phyloP scores from a whole-genome alignment of 2,329 filamentous ascomycete genomes.

The Penicillium sp. region DNA sequence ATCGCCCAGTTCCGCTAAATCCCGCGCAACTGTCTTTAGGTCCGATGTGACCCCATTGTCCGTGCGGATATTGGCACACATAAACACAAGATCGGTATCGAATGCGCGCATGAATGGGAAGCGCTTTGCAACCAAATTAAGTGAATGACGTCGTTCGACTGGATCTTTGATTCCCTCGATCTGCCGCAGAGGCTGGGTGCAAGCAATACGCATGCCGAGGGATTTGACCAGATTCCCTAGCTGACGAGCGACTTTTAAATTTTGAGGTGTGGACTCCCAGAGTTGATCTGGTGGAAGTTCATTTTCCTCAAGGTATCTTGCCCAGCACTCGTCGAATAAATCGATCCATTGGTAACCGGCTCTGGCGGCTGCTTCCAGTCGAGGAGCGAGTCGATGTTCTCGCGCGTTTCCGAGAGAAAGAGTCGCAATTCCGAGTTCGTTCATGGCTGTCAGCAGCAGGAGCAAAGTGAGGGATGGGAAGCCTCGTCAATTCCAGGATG shows the following conservation, averaged over 20 bases:
- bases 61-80: conserved; percentile 31
- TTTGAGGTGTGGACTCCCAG: conserved; percentile 28
- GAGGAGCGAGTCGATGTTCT: conserved; percentile 24
- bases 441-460: conserved; percentile 11
- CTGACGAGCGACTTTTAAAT: conserved; percentile 24
- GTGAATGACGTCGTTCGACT: conserved; percentile 18
- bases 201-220: conserved; percentile 29
- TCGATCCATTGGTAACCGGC: conserved; percentile 32
- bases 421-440: conserved; percentile 30
- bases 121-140: conserved; percentile 28
- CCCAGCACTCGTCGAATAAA: conserved; percentile 35
- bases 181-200: conserved; percentile 30
- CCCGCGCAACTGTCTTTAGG: conserved; percentile 27
- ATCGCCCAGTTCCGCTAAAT: conserved; percentile 30
- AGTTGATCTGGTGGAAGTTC: conserved; percentile 20
- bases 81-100: conserved; percentile 32
- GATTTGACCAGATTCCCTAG: conserved; percentile 28
- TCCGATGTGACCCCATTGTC: conserved; percentile 29
- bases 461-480: background rate
- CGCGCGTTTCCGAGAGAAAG: conserved; percentile 30
- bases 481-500: too few species aligned
- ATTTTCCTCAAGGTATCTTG: conserved; percentile 28
- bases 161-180: conserved; percentile 31
- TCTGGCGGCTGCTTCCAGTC: conserved; percentile 28
- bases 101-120: conserved; percentile 36